These are phyloP conservation scores for Podospora conica DNA, from an alignment of 495 filamentous ascomycete genomes.

Conservation along the genomic window DNA sequence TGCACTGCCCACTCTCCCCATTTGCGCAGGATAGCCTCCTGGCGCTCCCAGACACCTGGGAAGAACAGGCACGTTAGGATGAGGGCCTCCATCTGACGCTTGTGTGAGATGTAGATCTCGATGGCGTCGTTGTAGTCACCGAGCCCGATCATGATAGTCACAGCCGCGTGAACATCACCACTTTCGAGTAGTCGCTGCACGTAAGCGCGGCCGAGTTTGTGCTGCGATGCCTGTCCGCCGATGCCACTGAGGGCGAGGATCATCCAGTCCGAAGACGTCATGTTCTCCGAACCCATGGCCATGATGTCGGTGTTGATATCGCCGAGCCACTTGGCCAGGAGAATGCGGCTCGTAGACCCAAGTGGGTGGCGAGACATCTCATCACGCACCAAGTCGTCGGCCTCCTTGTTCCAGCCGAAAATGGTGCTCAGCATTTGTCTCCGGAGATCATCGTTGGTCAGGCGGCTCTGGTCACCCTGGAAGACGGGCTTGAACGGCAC, in stretches of 20 bases:
- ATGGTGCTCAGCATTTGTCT: conserved; percentile 89
- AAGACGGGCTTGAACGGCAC: conserved; percentile 67
- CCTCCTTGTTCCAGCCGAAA: conserved; percentile 90
- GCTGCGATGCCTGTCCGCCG: conserved; percentile 68
- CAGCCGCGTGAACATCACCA: conserved; percentile 86
- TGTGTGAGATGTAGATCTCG: conserved; percentile 91
- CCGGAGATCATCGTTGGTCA: conserved; percentile 80
- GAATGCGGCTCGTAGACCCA: conserved; percentile 67
- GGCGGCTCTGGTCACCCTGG: conserved; percentile 51
- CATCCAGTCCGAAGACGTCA: conserved; percentile 95
- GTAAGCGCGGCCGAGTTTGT: conserved; percentile 86
- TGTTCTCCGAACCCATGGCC: conserved; percentile 70
- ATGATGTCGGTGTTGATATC: conserved; percentile 77
- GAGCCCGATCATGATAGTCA: conserved; percentile 83
- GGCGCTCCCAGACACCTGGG: conserved; percentile 79
- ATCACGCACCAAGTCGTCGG: conserved; percentile 75
- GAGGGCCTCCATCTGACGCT: conserved; percentile 84
- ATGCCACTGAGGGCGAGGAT: conserved; percentile 87
- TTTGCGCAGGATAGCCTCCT: conserved; percentile 78
- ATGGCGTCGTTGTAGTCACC: conserved; percentile 92
- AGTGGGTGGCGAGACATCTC: conserved; percentile 71
- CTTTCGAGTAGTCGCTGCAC: conserved; percentile 84
- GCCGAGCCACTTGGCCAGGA: conserved; percentile 87
- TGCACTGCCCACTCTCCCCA: conserved; percentile 93
- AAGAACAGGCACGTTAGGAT: conserved; percentile 70